Evolutionary conservation across 2,329 filamentous ascomycete genomes (phyloP).

Genomic region (Xylaria polymorpha): DNA sequence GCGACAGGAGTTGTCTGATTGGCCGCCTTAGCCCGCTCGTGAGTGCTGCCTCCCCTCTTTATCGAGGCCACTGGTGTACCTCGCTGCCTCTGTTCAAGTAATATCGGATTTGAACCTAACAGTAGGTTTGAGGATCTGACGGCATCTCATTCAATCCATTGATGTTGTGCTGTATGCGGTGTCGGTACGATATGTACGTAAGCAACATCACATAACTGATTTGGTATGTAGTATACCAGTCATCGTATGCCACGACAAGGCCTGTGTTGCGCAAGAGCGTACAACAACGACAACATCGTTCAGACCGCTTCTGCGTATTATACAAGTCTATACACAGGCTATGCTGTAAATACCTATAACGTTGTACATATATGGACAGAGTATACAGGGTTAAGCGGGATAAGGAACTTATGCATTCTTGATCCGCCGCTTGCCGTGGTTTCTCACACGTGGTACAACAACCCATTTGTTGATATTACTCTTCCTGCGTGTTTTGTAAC

Average conservation of each 20-base stretch:
- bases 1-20: neutral
- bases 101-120: neutral
- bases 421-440: constrained; percentile 87
- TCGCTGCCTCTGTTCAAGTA: neutral
- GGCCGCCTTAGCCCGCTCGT: neutral
- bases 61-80: neutral
- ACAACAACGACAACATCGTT: constrained; percentile 5
- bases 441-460: constrained; percentile 83
- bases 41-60: neutral
- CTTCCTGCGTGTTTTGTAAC: constrained; percentile 91
- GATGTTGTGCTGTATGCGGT: neutral
- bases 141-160: neutral
- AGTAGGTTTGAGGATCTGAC: neutral
- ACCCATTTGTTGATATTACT: constrained; percentile 93
- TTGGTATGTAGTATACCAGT: neutral
- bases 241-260: neutral
- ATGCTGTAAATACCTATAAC: constrained; percentile 38
- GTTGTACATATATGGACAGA: constrained; percentile 50
- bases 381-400: constrained; percentile 36
- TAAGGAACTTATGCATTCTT: constrained; percentile 60
- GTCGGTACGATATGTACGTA: neutral
- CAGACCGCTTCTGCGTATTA: constrained; percentile 39
- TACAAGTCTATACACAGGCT: constrained; percentile 49
- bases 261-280: neutral
- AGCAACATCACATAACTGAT: neutral